Evolutionary conservation across 305 asterid genomes (phyloP), one percentile per base, ranked within the genome.

Genomic region (Coffea humblotiana): DNA sequence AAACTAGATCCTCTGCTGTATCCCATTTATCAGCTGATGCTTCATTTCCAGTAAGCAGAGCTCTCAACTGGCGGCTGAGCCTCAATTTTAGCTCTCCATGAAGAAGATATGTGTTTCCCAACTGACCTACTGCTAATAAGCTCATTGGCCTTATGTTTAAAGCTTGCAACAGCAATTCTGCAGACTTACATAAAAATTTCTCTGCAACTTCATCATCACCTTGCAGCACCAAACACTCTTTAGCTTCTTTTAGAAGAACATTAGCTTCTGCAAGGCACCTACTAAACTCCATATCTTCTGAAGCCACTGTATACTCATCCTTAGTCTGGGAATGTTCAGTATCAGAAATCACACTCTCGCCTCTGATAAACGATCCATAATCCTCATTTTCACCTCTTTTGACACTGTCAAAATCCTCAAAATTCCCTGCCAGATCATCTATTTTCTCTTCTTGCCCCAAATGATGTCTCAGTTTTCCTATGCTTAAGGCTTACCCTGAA

Each of bases 51-150:
- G 82, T 82, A 66, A 92, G 91, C 77, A 88, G 81, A 77, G 91
- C 85, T 88, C 98, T 90, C 89, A 95, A 84, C 67, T 91, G 87
- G 54, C 93, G 84, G 81, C 94, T 95, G 79, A 74, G 85, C 89
- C 87, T 85, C 84, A 95, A 83, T 81, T 93, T 95, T 51, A 92
- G 80, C 85, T 95, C 97, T 84, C 99, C 98, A 11, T 93, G 99
- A 82, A 95, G 92, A 80, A 95, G 97, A 85, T 95, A 93, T 0
- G 97, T 89, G 82, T 93, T 93, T 52, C 98, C 98, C 84, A 95
- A 82, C 81, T 89, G 97, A 18, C 95, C 97, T 60, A 89, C 95
- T 8, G 98, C 99, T 85, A 92, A 81, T 86, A 92, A 91, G 85
- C 99, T 95, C 98, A 88, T 88, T 10, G 98, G 98, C 85, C 94